Conservation (phyloP, 2,329 filamentous ascomycete genomes). For the Tolypocladium tundrense region DNA sequence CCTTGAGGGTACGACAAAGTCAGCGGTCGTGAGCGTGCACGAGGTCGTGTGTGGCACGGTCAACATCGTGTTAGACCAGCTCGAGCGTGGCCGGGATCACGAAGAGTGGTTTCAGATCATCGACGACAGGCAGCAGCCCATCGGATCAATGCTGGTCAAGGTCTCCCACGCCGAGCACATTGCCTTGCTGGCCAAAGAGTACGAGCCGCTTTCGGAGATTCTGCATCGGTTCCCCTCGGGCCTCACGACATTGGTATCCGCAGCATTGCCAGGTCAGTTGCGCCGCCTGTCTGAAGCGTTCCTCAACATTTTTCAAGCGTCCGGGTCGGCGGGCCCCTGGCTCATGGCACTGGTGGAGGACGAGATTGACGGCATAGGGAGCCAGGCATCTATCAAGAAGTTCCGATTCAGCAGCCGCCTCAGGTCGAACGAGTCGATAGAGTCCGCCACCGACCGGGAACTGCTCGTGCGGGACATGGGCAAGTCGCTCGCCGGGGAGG, state of each 20-base stretch:
- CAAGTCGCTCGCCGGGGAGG: conserved; percentile 73
- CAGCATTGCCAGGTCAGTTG: conserved; percentile 66
- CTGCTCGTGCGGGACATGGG: conserved; percentile 66
- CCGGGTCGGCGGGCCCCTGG: conserved; percentile 77
- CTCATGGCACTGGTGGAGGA: conserved; percentile 88
- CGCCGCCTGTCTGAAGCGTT: conserved; percentile 76
- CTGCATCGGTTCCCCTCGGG: conserved; percentile 77
- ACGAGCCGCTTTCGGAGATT: conserved; percentile 70
- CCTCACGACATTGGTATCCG: conserved; percentile 74
- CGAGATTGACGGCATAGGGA: conserved; percentile 88
- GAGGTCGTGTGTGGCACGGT: conserved; percentile 58
- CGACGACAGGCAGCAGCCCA: conserved; percentile 63
- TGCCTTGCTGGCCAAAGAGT: conserved; percentile 78
- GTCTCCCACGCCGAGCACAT: conserved; percentile 80
- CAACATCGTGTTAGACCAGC: conserved; percentile 70
- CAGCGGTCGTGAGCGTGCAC: conserved; percentile 18
- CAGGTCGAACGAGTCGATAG: conserved; percentile 59
- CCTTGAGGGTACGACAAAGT: conserved; percentile 29
- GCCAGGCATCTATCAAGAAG: conserved; percentile 66
- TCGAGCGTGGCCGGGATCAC: conserved; percentile 66
- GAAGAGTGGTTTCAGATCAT: conserved; percentile 83
- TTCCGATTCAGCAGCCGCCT: conserved; percentile 61
- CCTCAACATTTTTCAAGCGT: conserved; percentile 91
- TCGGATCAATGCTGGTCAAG: conserved; percentile 79
- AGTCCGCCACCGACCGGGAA: conserved; percentile 55